Conservation (phyloP, 2,329 filamentous ascomycete species). For the Polytolypa hystricis region DNA sequence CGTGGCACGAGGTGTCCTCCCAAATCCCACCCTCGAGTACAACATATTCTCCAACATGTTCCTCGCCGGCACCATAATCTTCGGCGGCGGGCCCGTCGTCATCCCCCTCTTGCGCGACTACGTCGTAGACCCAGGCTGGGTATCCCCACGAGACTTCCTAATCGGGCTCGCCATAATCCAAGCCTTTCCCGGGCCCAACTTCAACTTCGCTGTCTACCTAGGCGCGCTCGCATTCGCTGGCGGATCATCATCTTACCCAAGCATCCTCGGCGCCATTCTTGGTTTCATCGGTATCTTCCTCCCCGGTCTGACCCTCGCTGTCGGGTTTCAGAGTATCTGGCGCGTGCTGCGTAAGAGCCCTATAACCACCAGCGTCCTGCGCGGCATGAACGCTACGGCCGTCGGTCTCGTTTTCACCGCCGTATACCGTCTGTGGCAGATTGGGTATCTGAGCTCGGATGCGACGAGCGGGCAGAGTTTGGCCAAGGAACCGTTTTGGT, state of each 20-base stretch:
- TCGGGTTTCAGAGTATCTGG: conserved; percentile 43
- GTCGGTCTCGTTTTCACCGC: conserved; percentile 54
- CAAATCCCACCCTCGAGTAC: conserved; percentile 38
- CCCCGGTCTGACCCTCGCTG: conserved; percentile 25
- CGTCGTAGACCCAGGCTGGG: conserved; percentile 59
- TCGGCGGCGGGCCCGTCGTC: conserved; percentile 54
- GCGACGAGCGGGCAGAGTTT: conserved; percentile 42
- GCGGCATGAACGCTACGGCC: conserved; percentile 50
- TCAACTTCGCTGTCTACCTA: conserved; percentile 45
- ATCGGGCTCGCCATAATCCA: conserved; percentile 63
- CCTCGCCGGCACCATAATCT: conserved; percentile 59
- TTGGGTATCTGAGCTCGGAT: conserved; percentile 46
- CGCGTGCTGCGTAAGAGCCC: conserved; percentile 34
- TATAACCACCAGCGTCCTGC: conserved; percentile 39
- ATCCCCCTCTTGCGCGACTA: conserved; percentile 51
- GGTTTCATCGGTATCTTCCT: conserved; percentile 37
- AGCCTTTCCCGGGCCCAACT: conserved; percentile 51
- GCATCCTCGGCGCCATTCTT: conserved; percentile 40
- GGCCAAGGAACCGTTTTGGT: conserved; percentile 52
- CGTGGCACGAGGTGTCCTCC: conserved; percentile 33
- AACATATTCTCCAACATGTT: conserved; percentile 62
- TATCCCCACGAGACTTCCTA: conserved; percentile 58
- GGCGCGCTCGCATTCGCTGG: conserved; percentile 40
- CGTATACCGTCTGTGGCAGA: conserved; percentile 52
- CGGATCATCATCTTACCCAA: conserved; percentile 16